Conservation (phyloP, 1,139 yeast species). For the Magnusiomyces sp. region DNA sequence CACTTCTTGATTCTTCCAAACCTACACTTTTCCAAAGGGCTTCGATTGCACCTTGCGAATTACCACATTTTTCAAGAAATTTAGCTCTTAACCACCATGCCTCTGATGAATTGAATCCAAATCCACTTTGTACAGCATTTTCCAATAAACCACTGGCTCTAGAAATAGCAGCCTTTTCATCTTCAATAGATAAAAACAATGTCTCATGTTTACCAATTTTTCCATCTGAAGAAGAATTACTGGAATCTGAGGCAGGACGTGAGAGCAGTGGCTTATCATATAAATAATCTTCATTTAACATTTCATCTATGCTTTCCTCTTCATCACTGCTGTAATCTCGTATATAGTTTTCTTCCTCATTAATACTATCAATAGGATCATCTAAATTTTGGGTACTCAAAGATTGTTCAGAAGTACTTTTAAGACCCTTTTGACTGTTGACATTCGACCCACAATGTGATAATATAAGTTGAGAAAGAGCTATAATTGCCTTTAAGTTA, state of each 20-base stretch:
- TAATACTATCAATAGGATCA: constrained; percentile 7
- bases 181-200: constrained; percentile 36
- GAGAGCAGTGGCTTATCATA: too few species aligned
- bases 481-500: constrained; percentile 55
- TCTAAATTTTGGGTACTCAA: neutral
- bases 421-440: constrained; percentile 5
- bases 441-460: constrained; percentile 25
- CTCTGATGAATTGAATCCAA: constrained; percentile 55
- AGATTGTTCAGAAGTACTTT: constrained; percentile 2
- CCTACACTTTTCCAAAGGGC: constrained; percentile 62
- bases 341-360: constrained; percentile 2
- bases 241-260: too few species aligned
- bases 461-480: constrained; percentile 52
- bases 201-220: neutral
- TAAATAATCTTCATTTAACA: neutral
- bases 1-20: constrained; percentile 60
- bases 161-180: constrained; percentile 55
- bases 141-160: constrained; percentile 59
- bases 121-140: constrained; percentile 41
- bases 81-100: constrained; percentile 65
- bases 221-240: too few species aligned
- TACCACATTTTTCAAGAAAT: constrained; percentile 56
- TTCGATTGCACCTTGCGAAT: constrained; percentile 42
- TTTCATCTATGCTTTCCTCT: neutral
- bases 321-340: neutral